A percentile compares a stretch with the other conserved stretches of the same genome.
These are phyloP conservation scores for Torulaspora quercuum DNA, from an alignment of 805 yeast species.

Conservation along the genomic window DNA sequence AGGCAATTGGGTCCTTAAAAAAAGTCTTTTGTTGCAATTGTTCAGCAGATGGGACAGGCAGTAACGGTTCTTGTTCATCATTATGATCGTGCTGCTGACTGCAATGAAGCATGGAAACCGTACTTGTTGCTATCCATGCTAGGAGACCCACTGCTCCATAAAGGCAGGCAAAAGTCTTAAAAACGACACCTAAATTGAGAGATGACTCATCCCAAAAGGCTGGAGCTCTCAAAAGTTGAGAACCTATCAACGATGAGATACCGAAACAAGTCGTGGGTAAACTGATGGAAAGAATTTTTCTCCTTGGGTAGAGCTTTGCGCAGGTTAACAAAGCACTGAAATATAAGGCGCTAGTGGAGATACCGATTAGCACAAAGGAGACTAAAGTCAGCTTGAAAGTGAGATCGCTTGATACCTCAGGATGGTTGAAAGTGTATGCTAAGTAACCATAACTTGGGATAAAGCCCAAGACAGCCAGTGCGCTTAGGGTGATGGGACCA, in stretches of 20 bases:
- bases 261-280: conserved; percentile 90
- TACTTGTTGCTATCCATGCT: conserved; percentile 61
- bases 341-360: conserved; percentile 69
- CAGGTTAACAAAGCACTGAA: conserved; percentile 73
- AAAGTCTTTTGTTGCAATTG: conserved; percentile 30
- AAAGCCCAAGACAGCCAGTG: conserved; percentile 57
- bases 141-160: conserved; percentile 56
- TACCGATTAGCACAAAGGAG: conserved; percentile 59
- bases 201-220: conserved; percentile 37
- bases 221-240: conserved; percentile 52
- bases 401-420: conserved; percentile 20
- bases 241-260: conserved; percentile 67
- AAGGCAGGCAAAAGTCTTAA: conserved; percentile 48
- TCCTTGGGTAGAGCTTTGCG: conserved; percentile 76
- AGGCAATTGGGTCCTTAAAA: conserved; percentile 55
- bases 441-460: conserved; percentile 60
- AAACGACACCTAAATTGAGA: conserved; percentile 51
- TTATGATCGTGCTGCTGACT: conserved; percentile 22
- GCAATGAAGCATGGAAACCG: conserved; percentile 54
- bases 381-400: conserved; percentile 40
- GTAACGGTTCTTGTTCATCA: conserved; percentile 23
- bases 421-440: conserved; percentile 41
- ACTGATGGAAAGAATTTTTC: conserved; percentile 77
- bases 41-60: conserved; percentile 37
- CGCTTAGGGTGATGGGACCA: conserved; percentile 71